Conservation (phyloP, 2,329 filamentous ascomycete genomes). For the Grosmannia huntii region DNA sequence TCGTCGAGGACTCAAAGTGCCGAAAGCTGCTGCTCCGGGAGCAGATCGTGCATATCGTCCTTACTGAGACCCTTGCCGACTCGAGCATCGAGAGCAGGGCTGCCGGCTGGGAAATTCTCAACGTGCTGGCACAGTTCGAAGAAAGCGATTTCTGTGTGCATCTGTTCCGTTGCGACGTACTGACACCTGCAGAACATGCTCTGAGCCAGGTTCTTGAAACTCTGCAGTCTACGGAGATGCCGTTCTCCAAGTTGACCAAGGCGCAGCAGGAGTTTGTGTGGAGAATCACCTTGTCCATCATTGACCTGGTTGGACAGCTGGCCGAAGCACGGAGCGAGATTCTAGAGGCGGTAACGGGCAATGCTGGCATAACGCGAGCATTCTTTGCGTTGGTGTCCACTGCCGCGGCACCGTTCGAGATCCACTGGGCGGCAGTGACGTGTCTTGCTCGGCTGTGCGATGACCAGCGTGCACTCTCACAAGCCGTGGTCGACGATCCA, state of each 20-base stretch:
- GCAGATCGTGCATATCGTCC: slow-evolving; percentile 49
- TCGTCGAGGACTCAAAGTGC: slow-evolving; percentile 48
- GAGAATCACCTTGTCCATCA: slow-evolving; percentile 40
- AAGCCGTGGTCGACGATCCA: slow-evolving; percentile 38
- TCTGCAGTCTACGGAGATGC: slow-evolving; percentile 24
- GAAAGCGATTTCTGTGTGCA: slow-evolving; percentile 56
- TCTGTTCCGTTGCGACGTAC: slow-evolving; percentile 46
- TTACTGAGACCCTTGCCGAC: slow-evolving; percentile 53
- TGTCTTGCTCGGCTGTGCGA: slow-evolving; percentile 47
- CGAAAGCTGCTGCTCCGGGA: slow-evolving; percentile 54
- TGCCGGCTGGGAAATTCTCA: slow-evolving; percentile 55
- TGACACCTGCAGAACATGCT: slow-evolving; percentile 48
- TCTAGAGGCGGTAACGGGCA: slow-evolving; percentile 37
- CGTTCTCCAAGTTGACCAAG: slow-evolving; percentile 35
- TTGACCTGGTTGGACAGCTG: slow-evolving; percentile 39
- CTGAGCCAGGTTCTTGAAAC: slow-evolving; percentile 25
- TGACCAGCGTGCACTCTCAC: slow-evolving; percentile 32
- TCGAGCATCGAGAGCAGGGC: slow-evolving; percentile 48
- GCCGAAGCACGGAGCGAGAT: slow-evolving; percentile 50
- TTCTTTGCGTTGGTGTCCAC: slow-evolving; percentile 38
- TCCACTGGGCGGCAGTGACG: slow-evolving; percentile 35
- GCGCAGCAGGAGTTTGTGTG: slow-evolving; percentile 40
- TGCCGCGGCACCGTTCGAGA: slow-evolving; percentile 25
- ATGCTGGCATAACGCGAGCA: slow-evolving; percentile 35
- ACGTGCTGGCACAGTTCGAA: slow-evolving; percentile 48